Evolutionary conservation across 169 alveolate species (phyloP).

Genomic region (Eimeria acervulina): DNA sequence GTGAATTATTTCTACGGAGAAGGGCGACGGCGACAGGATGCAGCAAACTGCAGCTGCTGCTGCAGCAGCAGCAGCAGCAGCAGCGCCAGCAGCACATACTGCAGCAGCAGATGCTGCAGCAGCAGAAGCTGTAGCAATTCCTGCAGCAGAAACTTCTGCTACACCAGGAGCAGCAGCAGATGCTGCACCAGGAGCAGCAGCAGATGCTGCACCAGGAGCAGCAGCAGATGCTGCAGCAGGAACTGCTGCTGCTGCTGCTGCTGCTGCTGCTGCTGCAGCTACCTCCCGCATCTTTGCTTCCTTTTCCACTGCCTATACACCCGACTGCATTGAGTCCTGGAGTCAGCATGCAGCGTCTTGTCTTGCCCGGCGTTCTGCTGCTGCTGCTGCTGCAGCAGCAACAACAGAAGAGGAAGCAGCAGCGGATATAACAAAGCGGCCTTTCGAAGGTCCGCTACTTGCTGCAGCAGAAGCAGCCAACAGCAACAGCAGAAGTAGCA

Average conservation of each 20-base stretch:
- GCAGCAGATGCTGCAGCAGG: not conserved
- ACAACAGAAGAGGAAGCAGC: not conserved
- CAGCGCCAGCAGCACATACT: too few species aligned
- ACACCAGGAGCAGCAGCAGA: not conserved
- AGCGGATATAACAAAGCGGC: not conserved
- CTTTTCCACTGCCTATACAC: conserved; percentile 1
- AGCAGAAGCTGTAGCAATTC: not conserved
- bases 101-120: not conserved
- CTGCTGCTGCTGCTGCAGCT: not conserved
- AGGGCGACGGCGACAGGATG: not conserved
- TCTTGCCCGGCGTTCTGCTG: not conserved
- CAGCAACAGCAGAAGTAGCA: not conserved
- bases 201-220: not conserved
- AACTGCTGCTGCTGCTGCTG: too few species aligned
- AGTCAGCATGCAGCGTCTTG: conserved; percentile 33
- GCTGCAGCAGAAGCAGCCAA: not conserved
- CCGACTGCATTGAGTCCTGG: conserved; percentile 37
- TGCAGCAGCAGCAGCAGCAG: not conserved
- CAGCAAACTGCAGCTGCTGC: not conserved
- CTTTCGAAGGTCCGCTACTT: not conserved
- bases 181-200: not conserved
- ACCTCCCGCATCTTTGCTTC: not conserved
- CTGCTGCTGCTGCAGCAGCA: conserved; percentile 12
- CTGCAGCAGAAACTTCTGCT: not conserved
- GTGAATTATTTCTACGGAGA: too few species aligned